phyloP scores from a whole-genome alignment of 225 moss, liverwort and hornwort species.

The Anthoceros angustus region DNA sequence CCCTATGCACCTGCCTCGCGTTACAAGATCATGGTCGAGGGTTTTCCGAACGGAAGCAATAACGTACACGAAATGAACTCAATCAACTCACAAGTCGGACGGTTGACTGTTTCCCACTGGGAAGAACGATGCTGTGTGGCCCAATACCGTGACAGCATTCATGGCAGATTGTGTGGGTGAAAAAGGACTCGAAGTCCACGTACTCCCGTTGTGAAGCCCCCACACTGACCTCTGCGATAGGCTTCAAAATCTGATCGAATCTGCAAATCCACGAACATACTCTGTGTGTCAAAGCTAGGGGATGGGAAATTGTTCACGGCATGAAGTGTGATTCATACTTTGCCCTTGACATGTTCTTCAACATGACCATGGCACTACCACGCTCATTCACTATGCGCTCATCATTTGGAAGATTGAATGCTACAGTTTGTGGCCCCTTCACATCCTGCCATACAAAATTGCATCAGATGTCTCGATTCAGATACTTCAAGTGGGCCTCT shows the following conservation, averaged over 20 bases:
- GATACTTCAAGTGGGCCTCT: background rate
- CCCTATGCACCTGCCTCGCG: background rate
- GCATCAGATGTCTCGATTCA: background rate
- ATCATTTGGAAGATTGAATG: conserved; percentile 94
- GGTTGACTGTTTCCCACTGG: conserved; percentile 60
- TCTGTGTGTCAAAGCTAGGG: background rate
- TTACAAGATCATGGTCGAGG: background rate
- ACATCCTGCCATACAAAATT: conserved; percentile 39
- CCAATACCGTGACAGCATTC: conserved; percentile 99
- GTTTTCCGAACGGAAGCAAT: background rate
- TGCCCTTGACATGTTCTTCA: conserved; percentile 78
- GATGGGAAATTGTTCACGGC: background rate
- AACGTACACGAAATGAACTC: conserved; percentile 5
- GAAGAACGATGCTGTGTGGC: conserved; percentile 66
- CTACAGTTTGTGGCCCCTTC: conserved; percentile 91
- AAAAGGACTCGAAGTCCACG: conserved; percentile 72
- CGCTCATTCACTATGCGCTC: conserved; percentile 78
- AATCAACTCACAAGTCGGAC: conserved; percentile 61
- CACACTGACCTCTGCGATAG: conserved; percentile 65
- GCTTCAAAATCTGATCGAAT: conserved; percentile 77
- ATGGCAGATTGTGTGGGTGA: conserved; percentile 88
- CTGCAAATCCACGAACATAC: conserved; percentile 17
- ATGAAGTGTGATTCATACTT: conserved; percentile 37
- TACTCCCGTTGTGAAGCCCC: conserved; percentile 52
- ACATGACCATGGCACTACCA: conserved; percentile 95